Conservation (phyloP, 345 rosid genomes). For the Corchorus olitorius region DNA sequence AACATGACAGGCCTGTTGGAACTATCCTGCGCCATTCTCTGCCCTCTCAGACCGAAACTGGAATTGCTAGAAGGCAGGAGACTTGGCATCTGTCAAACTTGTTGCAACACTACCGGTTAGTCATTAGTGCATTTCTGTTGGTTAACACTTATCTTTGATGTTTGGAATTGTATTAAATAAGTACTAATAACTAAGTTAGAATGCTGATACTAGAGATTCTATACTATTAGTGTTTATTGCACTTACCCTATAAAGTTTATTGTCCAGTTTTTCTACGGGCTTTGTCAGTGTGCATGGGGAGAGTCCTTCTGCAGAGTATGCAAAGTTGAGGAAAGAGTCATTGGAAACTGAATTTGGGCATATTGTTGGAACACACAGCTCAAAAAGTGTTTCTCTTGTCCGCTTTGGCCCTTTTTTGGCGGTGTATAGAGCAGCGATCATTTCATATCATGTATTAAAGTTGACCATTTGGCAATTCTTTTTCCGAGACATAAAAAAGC, state of each 20-base stretch:
- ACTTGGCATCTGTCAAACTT: slow-evolving; percentile 31
- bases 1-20: slow-evolving; percentile 25
- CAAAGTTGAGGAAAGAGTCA: slow-evolving; percentile 92
- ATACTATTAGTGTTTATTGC: not conserved
- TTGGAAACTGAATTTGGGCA: slow-evolving; percentile 86
- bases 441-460: slow-evolving; percentile 77
- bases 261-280: slow-evolving; percentile 57
- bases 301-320: slow-evolving; percentile 81
- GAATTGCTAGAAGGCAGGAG: slow-evolving; percentile 29
- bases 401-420: slow-evolving; percentile 87
- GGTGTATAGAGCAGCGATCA: slow-evolving; percentile 80
- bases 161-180: not conserved
- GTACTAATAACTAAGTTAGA: not conserved
- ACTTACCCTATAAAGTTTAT: not conserved
- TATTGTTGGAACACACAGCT: slow-evolving; percentile 65
- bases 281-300: slow-evolving; percentile 81
- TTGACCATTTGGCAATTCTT: slow-evolving; percentile 73
- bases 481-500: slow-evolving; percentile 64
- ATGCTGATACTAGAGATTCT: not conserved
- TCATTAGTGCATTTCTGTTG: slow-evolving; percentile 27
- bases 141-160: not conserved
- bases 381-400: slow-evolving; percentile 57
- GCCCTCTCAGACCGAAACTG: slow-evolving; percentile 21
- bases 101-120: slow-evolving; percentile 42
- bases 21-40: slow-evolving; percentile 23